Base-by-base conservation (phyloP, 2,329 filamentous ascomycete species). In the Aspergillus udagawae region DNA sequence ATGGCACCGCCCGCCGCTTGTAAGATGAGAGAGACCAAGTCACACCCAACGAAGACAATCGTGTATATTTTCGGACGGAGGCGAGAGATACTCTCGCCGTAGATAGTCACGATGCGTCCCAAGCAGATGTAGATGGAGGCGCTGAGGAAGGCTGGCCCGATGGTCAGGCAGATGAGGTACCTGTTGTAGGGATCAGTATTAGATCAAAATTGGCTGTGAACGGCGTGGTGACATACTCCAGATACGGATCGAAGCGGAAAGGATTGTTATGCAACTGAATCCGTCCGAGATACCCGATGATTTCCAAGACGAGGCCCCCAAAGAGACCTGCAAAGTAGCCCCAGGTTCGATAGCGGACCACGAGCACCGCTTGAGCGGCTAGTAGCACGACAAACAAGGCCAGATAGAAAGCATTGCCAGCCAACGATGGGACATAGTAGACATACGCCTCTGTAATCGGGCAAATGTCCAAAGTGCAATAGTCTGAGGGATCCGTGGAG, bases 1-100 rank as follows among this genome's bases (percentile, higher is more conserved):
- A 84, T 64, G 49, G 73, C 82, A 21, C 82, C 83, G 51, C 83
- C 83, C 0, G 75, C 72, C 17, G 80, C 81, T 65, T 86, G 83
- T 2, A 86, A 74, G 45, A 83, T 62, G 2, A 86, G 77, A 9
- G 82, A 83, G 58, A 83, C 56, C 49, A 84, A 64, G 67, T 86
- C 83, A 71, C 80, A 84, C 48, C 82, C 78, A 65, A 86, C 81
- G 73, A 86, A 86, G 52, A 71, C 62, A 20, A 60, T 49, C 7
- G 55, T 53, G 42, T 47, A 54, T 12, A 29, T 59, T 20, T 55
- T 50, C 21, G 42, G 42, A 45, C 51, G 49, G 1, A 66, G 48
- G 7, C 55, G 55, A 20, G 48, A 35, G 20, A 59, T 41, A 14
- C 28, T 32, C 44, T 59, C 59, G 47, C 53, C 55, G 35, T 60